These are phyloP conservation scores for Erodium texanum DNA, from an alignment of 441 rosid genomes.

Conservation along the genomic window DNA sequence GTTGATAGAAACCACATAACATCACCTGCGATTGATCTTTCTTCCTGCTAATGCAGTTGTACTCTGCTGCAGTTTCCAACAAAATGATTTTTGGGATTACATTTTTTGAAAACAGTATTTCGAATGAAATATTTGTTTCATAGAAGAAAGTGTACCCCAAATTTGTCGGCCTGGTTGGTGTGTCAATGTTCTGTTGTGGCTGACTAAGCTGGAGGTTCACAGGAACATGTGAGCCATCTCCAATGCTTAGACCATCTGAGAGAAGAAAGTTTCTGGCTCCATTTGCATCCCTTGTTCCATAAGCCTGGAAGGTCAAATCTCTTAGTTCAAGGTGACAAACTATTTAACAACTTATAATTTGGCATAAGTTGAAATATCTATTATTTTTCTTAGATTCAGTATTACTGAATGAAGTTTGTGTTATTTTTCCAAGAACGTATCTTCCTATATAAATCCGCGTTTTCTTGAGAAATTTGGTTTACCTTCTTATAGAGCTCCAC, in stretches of 20 bases:
- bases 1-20: constrained; percentile 5
- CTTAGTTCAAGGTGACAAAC: constrained; percentile 20
- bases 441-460: constrained; percentile 43
- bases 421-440: constrained; percentile 23
- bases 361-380: constrained; percentile 14
- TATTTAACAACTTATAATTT: constrained; percentile 16
- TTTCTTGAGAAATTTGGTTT: constrained; percentile 52
- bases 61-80: constrained; percentile 3
- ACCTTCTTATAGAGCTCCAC: constrained; percentile 81
- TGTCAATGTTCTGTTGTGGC: constrained; percentile 50
- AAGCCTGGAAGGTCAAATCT: constrained; percentile 40
- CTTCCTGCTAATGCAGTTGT: constrained; percentile 2
- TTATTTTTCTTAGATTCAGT: constrained; percentile 11
- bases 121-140: not conserved
- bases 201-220: constrained; percentile 87
- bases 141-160: constrained; percentile 21
- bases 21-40: constrained; percentile 1
- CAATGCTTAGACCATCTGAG: constrained; percentile 35
- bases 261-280: constrained; percentile 32
- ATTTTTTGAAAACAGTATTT: not conserved
- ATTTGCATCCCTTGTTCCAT: constrained; percentile 48
- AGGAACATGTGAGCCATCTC: constrained; percentile 49
- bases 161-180: constrained; percentile 39
- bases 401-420: constrained; percentile 1
- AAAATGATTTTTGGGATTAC: not conserved